These are phyloP conservation scores for Alisma plantagoaquatica DNA, from an alignment of 106 monocot genomes.

Conservation along the genomic window DNA sequence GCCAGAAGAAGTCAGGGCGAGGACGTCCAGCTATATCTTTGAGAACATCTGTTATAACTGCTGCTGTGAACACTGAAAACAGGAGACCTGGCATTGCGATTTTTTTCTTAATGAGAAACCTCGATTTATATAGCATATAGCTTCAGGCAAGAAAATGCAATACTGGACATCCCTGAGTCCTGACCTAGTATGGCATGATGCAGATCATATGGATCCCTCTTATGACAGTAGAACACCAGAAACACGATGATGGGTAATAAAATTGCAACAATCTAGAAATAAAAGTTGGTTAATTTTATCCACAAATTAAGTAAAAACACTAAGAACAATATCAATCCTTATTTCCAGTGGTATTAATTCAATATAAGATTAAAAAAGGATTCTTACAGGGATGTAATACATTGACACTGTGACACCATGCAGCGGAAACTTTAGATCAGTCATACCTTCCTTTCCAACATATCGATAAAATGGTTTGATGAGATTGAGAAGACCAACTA, in stretches of 20 bases:
- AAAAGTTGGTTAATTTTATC: too few species aligned
- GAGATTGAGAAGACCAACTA: constrained; percentile 12
- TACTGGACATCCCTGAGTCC: too few species aligned
- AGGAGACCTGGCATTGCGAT: constrained; percentile 7
- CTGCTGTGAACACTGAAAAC: constrained; percentile 15
- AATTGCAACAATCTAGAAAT: constrained; percentile 45
- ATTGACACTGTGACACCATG: constrained; percentile 8
- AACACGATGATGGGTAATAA: constrained; percentile 40
- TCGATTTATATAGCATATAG: background rate
- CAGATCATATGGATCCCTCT: constrained; percentile 59
- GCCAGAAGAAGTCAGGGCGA: constrained; percentile 15
- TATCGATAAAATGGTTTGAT: constrained; percentile 16
- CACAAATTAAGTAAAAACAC: background rate
- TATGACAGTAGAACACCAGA: constrained; percentile 29
- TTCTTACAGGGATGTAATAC: constrained; percentile 12
- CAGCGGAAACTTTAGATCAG: constrained; percentile 17
- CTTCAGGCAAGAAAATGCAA: too few species aligned
- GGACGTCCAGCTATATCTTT: constrained; percentile 14
- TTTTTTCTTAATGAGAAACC: background rate
- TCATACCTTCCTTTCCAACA: constrained; percentile 14
- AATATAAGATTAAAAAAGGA: background rate
- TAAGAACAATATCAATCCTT: background rate
- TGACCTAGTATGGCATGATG: constrained; percentile 2
- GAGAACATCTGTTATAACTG: constrained; percentile 12
- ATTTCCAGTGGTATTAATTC: background rate